These are phyloP conservation scores for Colletotrichum costaricense DNA, from an alignment of 2,329 filamentous ascomycete species.

Conservation along the genomic window DNA sequence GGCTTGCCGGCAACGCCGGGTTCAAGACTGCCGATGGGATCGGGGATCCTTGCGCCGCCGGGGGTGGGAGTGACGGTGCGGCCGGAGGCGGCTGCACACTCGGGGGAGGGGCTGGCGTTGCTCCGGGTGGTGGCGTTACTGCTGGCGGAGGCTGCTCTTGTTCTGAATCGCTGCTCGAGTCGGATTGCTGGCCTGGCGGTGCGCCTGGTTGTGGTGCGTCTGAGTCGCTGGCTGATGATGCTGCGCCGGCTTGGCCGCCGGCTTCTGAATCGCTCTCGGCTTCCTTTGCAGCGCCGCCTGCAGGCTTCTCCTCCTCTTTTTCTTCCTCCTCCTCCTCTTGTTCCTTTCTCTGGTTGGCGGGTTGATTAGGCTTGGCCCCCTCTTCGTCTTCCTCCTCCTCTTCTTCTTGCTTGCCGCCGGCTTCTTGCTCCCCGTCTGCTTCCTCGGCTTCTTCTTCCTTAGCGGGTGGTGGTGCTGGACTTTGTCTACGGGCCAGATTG, in stretches of 20 bases:
- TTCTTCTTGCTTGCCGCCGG: neutral
- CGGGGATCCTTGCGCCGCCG: neutral
- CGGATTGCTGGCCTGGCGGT: neutral
- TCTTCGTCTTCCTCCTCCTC: conserved; percentile 5
- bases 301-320: neutral
- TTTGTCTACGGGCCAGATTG: conserved; percentile 9
- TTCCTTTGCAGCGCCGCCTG: neutral
- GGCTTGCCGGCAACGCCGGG: neutral
- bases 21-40: conserved; percentile 1
- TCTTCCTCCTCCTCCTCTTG: neutral
- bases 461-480: neutral
- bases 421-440: conserved; percentile 22
- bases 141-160: neutral
- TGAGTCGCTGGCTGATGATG: conserved; percentile 1
- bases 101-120: neutral
- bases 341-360: neutral
- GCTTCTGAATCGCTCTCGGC: conserved; percentile 13
- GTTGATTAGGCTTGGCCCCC: neutral
- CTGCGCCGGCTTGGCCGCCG: neutral
- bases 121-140: neutral
- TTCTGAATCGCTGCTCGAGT: conserved; percentile 26
- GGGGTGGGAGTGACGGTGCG: neutral
- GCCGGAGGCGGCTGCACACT: neutral
- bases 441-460: conserved; percentile 7
- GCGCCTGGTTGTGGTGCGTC: neutral